Base-by-base conservation (phyloP, 805 yeast genomes). In the Cyberlindnera mycetangii region DNA sequence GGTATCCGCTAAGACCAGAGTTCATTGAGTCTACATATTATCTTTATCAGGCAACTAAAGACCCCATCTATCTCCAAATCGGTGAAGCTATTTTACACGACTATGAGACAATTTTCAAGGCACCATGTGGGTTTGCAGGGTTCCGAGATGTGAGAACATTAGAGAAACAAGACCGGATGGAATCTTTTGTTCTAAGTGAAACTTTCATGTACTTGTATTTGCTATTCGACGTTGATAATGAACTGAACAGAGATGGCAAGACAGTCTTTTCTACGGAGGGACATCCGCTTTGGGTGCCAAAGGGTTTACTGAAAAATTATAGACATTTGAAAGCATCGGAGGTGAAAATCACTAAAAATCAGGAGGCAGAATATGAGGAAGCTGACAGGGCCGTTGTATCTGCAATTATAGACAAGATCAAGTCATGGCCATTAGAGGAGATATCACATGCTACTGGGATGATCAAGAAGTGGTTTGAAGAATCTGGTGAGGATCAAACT, bases 1-100 rank as follows among this genome's bases (percentile, higher is more conserved):
- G 97, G 97, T 90, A 88, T 57, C 96, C 97, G 2, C 68, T 90
- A 35, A 69, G 98, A 43, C 98, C 98, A 0, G 98, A 90, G 60
- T 88, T 89, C 53, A 75, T 88, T 34, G 98, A 90, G 60, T 85
- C 95, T 0, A 88, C 95, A 0, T 90, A 89, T 62, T 82, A 83
- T 58, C 66, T 90, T 14, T 89, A 84, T 58, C 69, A 85, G 32
- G 95, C 96, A 2, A 90, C 97, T 0, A 74, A 70, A 45, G 98
- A 90, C 60, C 96, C 96, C 3, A 72, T 89, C 57, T 89, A 82
- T 61, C 66, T 90, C 16, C 79, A 81, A 42, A 77, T 88, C 24
- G 97, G 97, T 2, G 79, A 78, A 48, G 71, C 79, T 21, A 68
- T 87, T 7, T 60, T 90, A 45, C 54, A 72, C 2, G 78, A 82